Conservation (phyloP, 306 rosid genomes). For the Rosa rugosa region DNA sequence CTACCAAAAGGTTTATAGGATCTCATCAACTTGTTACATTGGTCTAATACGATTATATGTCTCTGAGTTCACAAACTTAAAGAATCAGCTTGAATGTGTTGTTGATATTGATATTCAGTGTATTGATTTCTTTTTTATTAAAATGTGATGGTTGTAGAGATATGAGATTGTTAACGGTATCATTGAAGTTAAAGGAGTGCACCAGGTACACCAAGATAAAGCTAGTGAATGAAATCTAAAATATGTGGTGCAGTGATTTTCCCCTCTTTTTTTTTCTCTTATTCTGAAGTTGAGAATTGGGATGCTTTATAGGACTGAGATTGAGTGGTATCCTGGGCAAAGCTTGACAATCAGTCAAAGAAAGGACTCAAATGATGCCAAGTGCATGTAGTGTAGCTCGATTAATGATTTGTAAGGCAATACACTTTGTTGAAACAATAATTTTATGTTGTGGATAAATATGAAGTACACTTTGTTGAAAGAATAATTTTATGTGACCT, state of each 20-base stretch:
- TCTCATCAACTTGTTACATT: neutral
- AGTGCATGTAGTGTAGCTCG: neutral
- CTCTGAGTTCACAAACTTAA: too few relatives aligned
- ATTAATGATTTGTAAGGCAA: neutral
- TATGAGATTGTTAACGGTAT: constrained; percentile 62
- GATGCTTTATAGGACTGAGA: constrained; percentile 52
- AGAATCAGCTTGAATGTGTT: neutral
- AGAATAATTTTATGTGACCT: too few relatives aligned
- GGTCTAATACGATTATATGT: too few relatives aligned
- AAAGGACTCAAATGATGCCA: neutral
- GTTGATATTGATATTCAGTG: constrained; percentile 2
- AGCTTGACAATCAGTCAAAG: too few relatives aligned
- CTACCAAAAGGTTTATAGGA: constrained; percentile 48
- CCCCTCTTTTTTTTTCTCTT: neutral
- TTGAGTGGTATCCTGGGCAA: constrained; percentile 59
- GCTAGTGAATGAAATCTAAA: constrained; percentile 2
- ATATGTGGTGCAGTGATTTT: constrained; percentile 14
- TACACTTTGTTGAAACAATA: neutral
- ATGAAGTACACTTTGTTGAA: too few relatives aligned
- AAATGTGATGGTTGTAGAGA: constrained; percentile 40
- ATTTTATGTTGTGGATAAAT: too few relatives aligned
- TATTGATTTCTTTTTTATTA: neutral
- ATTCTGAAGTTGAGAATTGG: constrained; percentile 7
- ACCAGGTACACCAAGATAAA: too few relatives aligned
- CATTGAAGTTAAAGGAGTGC: constrained; percentile 50